Conservation (phyloP, 2,329 filamentous ascomycete species). For the Phyllosticta ampelicida region DNA sequence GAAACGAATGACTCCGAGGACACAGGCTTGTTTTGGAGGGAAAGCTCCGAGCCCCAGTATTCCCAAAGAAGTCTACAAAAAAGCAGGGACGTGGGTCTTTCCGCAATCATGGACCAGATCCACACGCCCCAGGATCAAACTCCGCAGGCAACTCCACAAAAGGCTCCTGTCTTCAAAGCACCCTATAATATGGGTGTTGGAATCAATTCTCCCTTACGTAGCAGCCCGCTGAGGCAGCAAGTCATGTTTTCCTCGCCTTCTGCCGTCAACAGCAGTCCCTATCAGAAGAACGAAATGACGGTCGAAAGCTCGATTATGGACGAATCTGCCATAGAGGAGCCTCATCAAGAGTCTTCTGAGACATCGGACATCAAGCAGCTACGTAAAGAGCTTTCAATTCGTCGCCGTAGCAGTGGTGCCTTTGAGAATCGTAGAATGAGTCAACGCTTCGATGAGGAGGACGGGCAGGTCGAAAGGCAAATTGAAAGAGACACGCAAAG, state of each 20-base stretch:
- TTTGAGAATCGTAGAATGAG: constrained; percentile 2
- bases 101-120: constrained; percentile 19
- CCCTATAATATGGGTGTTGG: constrained; percentile 4
- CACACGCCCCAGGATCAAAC: constrained; percentile 16
- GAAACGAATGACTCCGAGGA: constrained; percentile 14
- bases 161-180: neutral
- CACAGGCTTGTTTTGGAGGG: constrained; percentile 28
- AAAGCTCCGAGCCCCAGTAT: constrained; percentile 19
- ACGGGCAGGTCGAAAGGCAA: neutral
- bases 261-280: constrained; percentile 6
- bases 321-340: neutral
- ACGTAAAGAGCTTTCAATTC: neutral
- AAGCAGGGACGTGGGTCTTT: constrained; percentile 20
- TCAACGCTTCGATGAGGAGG: constrained; percentile 1
- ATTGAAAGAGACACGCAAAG: constrained; percentile 5
- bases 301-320: constrained; percentile 5
- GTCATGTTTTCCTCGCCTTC: constrained; percentile 7
- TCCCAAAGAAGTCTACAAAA: constrained; percentile 14
- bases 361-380: neutral
- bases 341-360: neutral
- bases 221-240: constrained; percentile 9
- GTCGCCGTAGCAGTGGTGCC: neutral
- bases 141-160: constrained; percentile 2
- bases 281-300: constrained; percentile 1
- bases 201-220: neutral